Conservation (phyloP, 257 asterid genomes). For the Solanum piurae region DNA sequence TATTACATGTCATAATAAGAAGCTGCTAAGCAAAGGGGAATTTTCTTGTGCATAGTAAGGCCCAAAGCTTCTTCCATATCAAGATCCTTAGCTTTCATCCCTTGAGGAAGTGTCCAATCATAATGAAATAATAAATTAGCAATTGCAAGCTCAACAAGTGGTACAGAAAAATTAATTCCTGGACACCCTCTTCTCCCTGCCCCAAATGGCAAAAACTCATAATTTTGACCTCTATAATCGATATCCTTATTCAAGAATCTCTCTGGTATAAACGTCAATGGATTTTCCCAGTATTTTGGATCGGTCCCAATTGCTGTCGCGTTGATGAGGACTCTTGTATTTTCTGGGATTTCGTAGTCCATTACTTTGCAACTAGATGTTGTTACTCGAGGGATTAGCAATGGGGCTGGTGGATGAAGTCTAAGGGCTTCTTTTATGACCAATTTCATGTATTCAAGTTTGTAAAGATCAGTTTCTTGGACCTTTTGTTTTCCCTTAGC, state of each 20-base stretch:
- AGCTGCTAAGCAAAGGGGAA: slow-evolving; percentile 27
- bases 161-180: slow-evolving; percentile 25
- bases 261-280: slow-evolving; percentile 25
- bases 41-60: slow-evolving; percentile 30
- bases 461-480: slow-evolving; percentile 6
- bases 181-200: slow-evolving; percentile 49
- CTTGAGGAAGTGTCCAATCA: slow-evolving; percentile 33
- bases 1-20: background rate
- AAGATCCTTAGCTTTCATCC: slow-evolving; percentile 15
- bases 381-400: slow-evolving; percentile 8
- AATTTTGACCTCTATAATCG: slow-evolving; percentile 31
- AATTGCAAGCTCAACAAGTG: slow-evolving; percentile 31
- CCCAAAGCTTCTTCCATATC: slow-evolving; percentile 45
- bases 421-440: slow-evolving; percentile 7
- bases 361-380: background rate
- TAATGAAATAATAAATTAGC: slow-evolving; percentile 31
- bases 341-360: slow-evolving; percentile 19
- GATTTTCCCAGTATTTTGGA: slow-evolving; percentile 23
- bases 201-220: slow-evolving; percentile 41
- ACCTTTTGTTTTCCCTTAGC: background rate
- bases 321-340: slow-evolving; percentile 26
- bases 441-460: slow-evolving; percentile 1
- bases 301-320: slow-evolving; percentile 18
- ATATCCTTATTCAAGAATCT: slow-evolving; percentile 16
- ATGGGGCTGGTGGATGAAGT: slow-evolving; percentile 12